Evolutionary conservation across 139 green algal species (phyloP), one percentile per base, ranked within the genome.

Genomic region (Ettlia oleoabundans): DNA sequence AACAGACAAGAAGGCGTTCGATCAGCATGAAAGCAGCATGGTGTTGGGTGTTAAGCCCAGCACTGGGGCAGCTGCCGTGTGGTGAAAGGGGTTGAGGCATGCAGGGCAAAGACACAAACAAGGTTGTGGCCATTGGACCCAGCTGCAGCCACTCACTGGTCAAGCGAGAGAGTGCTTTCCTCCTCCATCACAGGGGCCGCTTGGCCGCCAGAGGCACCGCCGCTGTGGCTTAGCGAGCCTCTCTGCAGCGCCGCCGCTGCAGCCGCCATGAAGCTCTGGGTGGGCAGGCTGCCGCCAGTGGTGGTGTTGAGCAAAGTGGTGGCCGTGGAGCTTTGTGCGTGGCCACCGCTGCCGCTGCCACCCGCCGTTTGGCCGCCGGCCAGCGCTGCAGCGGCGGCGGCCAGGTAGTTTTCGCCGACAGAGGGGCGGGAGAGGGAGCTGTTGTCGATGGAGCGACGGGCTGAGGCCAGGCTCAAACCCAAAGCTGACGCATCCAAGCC

Each of bases 371-470:
- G 24, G 66, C 53, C 43, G 78, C 33, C 32, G 35, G 78, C 43
- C 64, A 82, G 63, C 6, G 76, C 42, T 41, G 62, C 43, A 41
- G 63, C 63, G 42, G 47, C 42, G 4, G 62, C 76, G 2, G 76
- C 62, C 42, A 75, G 76, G 76, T 51, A 65, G 33, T 72, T 61
- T 18, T 63, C 63, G 3, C 32, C 5, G 7, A 15, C 13, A 2
- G 42, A 47, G 21, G 42, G 65, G 35, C 47, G 78, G 43, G 47
- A 33, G 18, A 83, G 78, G 8, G 65, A 42, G 9, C 18, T 24
- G 65, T 83, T 83, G 78, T 83, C 78, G 7, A 83, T 76, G 26
- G 78, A 83, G 26, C 78, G 78, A 9, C 78, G 78, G 43, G 65
- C 33, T 10, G 37, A 55, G 7, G 22, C 37, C 8, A 83, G 79